Conservation (phyloP, 495 filamentous ascomycete species). For the Xylaria castorea region DNA sequence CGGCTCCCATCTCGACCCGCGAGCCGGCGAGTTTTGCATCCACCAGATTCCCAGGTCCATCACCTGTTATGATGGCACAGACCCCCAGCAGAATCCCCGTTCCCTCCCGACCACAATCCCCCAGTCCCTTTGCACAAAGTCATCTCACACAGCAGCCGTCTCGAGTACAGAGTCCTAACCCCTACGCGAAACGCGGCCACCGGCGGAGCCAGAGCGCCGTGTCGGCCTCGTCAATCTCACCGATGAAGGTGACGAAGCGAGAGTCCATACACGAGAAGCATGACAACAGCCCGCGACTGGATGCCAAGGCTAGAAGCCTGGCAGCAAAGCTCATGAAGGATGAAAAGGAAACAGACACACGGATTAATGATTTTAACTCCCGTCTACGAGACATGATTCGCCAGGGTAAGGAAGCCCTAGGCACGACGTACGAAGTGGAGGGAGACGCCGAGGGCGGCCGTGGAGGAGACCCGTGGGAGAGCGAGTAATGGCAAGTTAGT, state of each 20-base stretch:
- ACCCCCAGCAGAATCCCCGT: constrained; percentile 51
- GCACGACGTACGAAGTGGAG: constrained; percentile 77
- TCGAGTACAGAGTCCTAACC: constrained; percentile 40
- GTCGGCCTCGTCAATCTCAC: constrained; percentile 38
- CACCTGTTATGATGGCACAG: constrained; percentile 29
- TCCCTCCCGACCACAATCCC: constrained; percentile 38
- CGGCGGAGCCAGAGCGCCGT: constrained; percentile 44
- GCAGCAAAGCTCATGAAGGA: constrained; percentile 69
- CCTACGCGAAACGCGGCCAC: constrained; percentile 37
- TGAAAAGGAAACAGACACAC: constrained; percentile 79
- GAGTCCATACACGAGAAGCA: constrained; percentile 41
- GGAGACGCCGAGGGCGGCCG: constrained; percentile 26
- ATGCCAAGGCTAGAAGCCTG: constrained; percentile 69
- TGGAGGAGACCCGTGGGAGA: constrained; percentile 46
- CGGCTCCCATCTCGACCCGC: constrained; percentile 45
- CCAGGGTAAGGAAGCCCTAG: constrained; percentile 85
- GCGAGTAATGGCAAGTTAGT: constrained; percentile 31
- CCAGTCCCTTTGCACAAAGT: constrained; percentile 23
- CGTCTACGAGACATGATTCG: constrained; percentile 83
- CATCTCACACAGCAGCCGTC: constrained; percentile 39
- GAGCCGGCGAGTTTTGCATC: constrained; percentile 63
- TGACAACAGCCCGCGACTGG: constrained; percentile 50
- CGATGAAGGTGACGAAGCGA: constrained; percentile 29
- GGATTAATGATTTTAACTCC: constrained; percentile 77
- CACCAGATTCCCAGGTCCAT: constrained; percentile 43